These are phyloP conservation scores for Botryotinia convoluta DNA, from an alignment of 2,329 filamentous ascomycete species.

Conservation along the genomic window DNA sequence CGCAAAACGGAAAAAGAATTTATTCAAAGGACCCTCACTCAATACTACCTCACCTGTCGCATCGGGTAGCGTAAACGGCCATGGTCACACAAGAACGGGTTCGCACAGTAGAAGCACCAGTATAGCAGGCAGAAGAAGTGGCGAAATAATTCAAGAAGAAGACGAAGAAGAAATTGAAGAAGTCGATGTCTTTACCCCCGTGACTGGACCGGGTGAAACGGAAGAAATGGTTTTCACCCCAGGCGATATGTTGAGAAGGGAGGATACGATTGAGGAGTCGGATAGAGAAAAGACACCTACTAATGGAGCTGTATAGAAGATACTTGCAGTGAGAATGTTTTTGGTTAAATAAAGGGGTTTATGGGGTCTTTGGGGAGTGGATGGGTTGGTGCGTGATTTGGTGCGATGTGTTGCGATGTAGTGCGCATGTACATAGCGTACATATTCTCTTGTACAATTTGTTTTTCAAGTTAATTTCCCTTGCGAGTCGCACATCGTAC, in stretches of 20 bases:
- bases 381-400: neutral
- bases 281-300: slow-evolving; percentile 21
- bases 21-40: slow-evolving; percentile 78
- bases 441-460: slow-evolving; percentile 13
- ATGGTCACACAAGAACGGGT: slow-evolving; percentile 35
- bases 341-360: neutral
- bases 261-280: slow-evolving; percentile 5
- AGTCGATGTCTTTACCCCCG: slow-evolving; percentile 53
- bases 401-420: neutral
- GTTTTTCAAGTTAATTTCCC: neutral
- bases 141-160: slow-evolving; percentile 58
- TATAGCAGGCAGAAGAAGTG: slow-evolving; percentile 64
- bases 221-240: slow-evolving; percentile 35
- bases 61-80: slow-evolving; percentile 34
- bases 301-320: slow-evolving; percentile 10
- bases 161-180: slow-evolving; percentile 25
- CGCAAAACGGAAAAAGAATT: slow-evolving; percentile 74
- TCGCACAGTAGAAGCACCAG: slow-evolving; percentile 57
- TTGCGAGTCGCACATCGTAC: neutral
- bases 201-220: slow-evolving; percentile 38
- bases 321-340: neutral
- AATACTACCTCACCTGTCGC: slow-evolving; percentile 40
- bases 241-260: slow-evolving; percentile 14
- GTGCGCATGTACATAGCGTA: slow-evolving; percentile 15
- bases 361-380: neutral